These are phyloP conservation scores for Mrakia frigida DNA, from an alignment of 768 basidiomycete genomes.

Conservation along the genomic window DNA sequence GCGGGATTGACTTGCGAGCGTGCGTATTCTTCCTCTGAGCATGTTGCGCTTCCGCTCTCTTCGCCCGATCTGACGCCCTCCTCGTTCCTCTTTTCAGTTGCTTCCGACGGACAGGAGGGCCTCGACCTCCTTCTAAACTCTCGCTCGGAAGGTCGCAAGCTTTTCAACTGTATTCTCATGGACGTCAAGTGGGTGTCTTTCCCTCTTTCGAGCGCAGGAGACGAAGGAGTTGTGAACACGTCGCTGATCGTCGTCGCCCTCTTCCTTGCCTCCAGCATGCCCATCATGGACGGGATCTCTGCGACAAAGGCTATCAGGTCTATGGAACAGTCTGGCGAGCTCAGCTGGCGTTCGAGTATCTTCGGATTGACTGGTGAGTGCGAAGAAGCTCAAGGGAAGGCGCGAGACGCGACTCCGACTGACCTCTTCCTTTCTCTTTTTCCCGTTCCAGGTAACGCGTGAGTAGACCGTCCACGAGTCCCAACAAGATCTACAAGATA, in stretches of 20 bases:
- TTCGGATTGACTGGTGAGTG: not conserved
- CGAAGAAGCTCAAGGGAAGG: not conserved
- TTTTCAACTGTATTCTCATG: conserved; percentile 13
- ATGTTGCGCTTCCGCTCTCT: no score
- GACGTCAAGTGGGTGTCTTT: not conserved
- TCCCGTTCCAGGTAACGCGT: not conserved
- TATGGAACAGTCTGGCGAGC: conserved; percentile 26
- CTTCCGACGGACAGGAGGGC: conserved; percentile 14
- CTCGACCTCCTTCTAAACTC: not conserved
- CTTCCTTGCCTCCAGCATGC: conserved; percentile 24
- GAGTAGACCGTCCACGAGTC: no score
- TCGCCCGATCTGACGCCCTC: no score
- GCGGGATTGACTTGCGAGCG: conserved; percentile 12
- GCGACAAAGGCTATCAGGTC: conserved; percentile 33
- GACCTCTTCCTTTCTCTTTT: not conserved
- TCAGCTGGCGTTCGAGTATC: not conserved
- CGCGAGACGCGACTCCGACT: not conserved
- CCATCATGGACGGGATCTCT: conserved; percentile 34
- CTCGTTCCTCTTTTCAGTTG: not conserved
- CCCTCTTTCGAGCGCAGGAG: not conserved
- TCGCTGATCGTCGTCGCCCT: not conserved
- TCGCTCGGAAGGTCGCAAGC: not conserved
- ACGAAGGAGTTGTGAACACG: not conserved
- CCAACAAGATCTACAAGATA: no score
- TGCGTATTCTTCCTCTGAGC: no score